Evolutionary conservation across 2,329 filamentous ascomycete species (phyloP).

Genomic region (Colletotrichum aenigma): DNA sequence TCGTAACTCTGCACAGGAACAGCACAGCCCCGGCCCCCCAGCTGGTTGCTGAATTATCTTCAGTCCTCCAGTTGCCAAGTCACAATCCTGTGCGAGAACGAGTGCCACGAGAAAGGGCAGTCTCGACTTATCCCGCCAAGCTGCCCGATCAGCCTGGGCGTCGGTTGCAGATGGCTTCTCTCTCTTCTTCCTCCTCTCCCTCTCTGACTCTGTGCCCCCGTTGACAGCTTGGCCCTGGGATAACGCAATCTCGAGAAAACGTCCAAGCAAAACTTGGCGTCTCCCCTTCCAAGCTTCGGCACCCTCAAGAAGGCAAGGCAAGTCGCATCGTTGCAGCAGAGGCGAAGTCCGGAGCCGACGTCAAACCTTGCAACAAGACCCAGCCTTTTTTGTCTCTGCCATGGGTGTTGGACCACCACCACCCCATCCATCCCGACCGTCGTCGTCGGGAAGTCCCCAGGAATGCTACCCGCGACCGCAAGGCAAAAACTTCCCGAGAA

Average conservation of each 20-base stretch:
- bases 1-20: background rate
- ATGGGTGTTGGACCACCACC: background rate
- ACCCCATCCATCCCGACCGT: background rate
- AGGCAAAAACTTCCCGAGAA: slow-evolving; percentile 10
- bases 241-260: background rate
- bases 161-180: slow-evolving; percentile 8
- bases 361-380: background rate
- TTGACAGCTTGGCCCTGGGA: background rate
- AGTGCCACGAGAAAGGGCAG: background rate
- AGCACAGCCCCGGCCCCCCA: background rate
- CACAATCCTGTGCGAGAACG: background rate
- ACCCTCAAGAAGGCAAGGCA: background rate
- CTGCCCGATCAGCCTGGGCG: slow-evolving; percentile 11
- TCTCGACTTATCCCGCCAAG: slow-evolving; percentile 8
- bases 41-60: background rate
- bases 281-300: background rate
- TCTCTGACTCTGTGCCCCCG: background rate
- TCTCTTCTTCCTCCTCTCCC: background rate
- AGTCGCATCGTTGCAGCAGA: background rate
- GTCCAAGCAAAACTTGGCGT: background rate
- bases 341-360: background rate
- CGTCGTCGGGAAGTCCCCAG: background rate
- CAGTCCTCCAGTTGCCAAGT: background rate
- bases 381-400: background rate
- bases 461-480: background rate